A percentile compares a stretch with the other conserved stretches of the same genome.
Conservation (phyloP, 352 stramenopile genomes). For the Globisporangium rhizosaccharum region DNA sequence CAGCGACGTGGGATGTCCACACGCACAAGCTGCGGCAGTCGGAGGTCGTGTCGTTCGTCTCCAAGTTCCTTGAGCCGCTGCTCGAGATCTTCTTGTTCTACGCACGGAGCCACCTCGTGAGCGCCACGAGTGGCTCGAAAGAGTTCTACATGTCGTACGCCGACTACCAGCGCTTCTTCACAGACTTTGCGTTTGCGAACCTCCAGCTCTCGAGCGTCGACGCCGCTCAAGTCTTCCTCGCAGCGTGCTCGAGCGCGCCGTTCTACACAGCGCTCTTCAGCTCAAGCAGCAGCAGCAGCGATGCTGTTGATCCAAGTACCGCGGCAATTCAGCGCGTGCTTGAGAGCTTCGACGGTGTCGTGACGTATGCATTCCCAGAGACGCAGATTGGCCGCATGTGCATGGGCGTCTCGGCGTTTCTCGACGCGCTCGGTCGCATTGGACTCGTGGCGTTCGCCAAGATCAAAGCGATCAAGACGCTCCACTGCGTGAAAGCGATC, state of each 20-base stretch:
- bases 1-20: conserved; percentile 39
- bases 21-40: conserved; percentile 36
- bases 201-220: conserved; percentile 67
- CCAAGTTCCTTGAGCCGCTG: conserved; percentile 60
- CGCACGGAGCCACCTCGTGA: conserved; percentile 45
- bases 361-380: conserved; percentile 38
- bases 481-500: conserved; percentile 67
- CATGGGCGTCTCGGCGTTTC: conserved; percentile 68
- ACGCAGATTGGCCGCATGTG: conserved; percentile 51
- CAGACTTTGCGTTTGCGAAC: conserved; percentile 69
- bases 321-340: conserved; percentile 38
- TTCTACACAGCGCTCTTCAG: conserved; percentile 33
- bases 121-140: conserved; percentile 28
- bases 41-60: conserved; percentile 56
- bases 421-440: conserved; percentile 52
- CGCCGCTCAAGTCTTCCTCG: conserved; percentile 63
- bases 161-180: conserved; percentile 71
- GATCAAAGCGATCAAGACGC: conserved; percentile 32
- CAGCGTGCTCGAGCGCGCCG: conserved; percentile 46
- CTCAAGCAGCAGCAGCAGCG: conserved; percentile 5
- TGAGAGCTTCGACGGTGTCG: conserved; percentile 37
- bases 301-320: not conserved
- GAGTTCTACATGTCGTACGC: conserved; percentile 68
- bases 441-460: conserved; percentile 52
- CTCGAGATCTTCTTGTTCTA: conserved; percentile 80